Evolutionary conservation across 1,284 basidiomycete species (phyloP).

Genomic region (Stereum hirsutum): DNA sequence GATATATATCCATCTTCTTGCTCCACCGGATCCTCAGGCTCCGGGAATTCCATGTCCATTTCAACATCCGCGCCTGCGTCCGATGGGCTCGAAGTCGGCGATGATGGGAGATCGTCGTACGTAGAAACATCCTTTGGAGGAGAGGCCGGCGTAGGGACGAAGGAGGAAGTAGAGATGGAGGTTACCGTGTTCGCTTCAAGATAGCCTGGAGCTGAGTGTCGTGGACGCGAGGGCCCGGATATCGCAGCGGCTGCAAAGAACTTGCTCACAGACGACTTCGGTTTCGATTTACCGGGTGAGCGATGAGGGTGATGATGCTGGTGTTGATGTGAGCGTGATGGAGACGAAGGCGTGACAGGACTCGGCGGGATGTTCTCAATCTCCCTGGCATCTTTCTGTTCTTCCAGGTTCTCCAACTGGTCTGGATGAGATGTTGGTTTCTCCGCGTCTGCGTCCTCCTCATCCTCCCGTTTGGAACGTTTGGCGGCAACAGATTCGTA

Average conservation of each 20-base stretch:
- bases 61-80: conserved; percentile 27
- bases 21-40: conserved; percentile 28
- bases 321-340: background rate
- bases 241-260: conserved; percentile 14
- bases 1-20: conserved; percentile 77
- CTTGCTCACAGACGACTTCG: too few relatives aligned
- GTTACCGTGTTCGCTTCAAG: background rate
- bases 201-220: conserved; percentile 6
- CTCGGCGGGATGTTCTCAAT: background rate
- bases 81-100: conserved; percentile 20
- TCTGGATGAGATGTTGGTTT: background rate
- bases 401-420: too few relatives aligned
- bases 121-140: too few relatives aligned
- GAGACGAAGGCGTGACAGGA: conserved; percentile 1
- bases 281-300: too few relatives aligned
- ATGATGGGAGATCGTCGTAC: conserved; percentile 14
- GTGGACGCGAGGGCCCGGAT: conserved; percentile 30
- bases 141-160: too few relatives aligned
- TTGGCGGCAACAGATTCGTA: conserved; percentile 50
- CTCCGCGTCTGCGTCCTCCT: background rate
- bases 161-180: too few relatives aligned
- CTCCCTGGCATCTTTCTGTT: background rate
- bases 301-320: too few relatives aligned
- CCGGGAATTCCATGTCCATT: conserved; percentile 11
- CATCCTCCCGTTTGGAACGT: conserved; percentile 28